Evolutionary conservation across 495 filamentous ascomycete species (phyloP), one percentile per base, ranked within the genome.

Genomic region (Neurospora sp.): DNA sequence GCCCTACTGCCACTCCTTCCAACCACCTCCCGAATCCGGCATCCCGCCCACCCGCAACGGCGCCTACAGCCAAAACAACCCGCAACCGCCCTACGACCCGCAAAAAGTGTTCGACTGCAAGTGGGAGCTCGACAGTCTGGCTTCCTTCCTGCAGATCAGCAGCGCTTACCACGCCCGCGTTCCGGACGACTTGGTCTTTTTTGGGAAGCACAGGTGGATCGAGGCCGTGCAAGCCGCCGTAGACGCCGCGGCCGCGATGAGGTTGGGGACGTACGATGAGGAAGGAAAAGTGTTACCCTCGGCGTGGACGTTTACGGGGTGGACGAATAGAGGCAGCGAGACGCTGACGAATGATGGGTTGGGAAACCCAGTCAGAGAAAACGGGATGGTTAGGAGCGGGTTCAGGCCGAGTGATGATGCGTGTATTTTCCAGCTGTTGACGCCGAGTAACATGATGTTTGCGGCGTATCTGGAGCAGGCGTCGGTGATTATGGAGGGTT

Each of bases 371-470:
- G 82, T 88, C 14, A 87, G 85, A 69, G 84, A 84, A 70, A 91
- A 88, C 31, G 89, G 89, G 41, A 84, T 91, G 79, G 86, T 91
- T 4, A 83, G 90, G 14, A 87, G 86, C 16, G 88, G 87, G 1
- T 91, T 92, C 82, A 83, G 90, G 5, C 90, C 90, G 0, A 89
- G 86, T 39, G 89, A 90, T 75, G 89, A 91, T 77, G 78, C 85
- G 0, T 88, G 87, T 39, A 87, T 89, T 74, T 89, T 83, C 75
- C 87, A 90, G 78, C 82, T 88, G 41, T 81, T 88, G 54, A 87
- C 89, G 40, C 89, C 89, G 0, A 83, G 84, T 71, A 91, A 91
- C 78, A 90, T 90, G 88, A 90, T 91, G 89, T 88, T 89, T 70
- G 84, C 88, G 12, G 78, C 82, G 10, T 90, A 88, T 73, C 85